Evolutionary conservation across 805 yeast genomes (phyloP).

Genomic region (Pichia occidentalis): DNA sequence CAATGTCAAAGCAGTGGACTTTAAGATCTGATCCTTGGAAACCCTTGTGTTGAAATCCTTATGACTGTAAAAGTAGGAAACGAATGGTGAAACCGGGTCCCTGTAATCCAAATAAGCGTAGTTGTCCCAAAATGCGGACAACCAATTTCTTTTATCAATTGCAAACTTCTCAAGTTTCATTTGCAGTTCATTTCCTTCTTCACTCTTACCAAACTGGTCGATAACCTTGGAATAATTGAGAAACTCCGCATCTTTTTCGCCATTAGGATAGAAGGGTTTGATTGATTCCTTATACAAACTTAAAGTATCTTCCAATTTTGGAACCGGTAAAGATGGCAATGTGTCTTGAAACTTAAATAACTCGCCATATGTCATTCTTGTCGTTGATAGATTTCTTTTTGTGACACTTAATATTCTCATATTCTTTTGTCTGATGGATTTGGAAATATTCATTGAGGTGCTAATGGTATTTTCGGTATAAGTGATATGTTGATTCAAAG

Average conservation of each 20-base stretch:
- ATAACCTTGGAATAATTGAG: constrained; percentile 47
- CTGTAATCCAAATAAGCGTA: constrained; percentile 85
- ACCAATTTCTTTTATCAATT: constrained; percentile 68
- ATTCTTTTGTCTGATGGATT: too few relatives aligned
- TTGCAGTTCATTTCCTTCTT: constrained; percentile 68
- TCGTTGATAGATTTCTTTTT: not conserved
- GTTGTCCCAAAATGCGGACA: constrained; percentile 88
- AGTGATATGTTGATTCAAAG: too few relatives aligned
- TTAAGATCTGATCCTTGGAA: constrained; percentile 57
- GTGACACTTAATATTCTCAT: not conserved
- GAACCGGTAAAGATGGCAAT: constrained; percentile 85
- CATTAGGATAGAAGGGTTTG: constrained; percentile 53
- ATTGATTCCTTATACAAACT: constrained; percentile 63
- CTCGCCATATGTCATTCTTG: constrained; percentile 16
- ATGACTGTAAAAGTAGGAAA: constrained; percentile 84
- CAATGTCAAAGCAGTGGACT: constrained; percentile 69
- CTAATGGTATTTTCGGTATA: too few relatives aligned
- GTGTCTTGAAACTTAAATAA: constrained; percentile 66
- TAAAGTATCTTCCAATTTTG: constrained; percentile 66
- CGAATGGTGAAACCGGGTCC: constrained; percentile 93
- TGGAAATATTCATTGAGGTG: too few relatives aligned
- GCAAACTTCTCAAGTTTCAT: constrained; percentile 54
- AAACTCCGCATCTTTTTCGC: constrained; percentile 36
- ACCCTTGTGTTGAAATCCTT: constrained; percentile 53
- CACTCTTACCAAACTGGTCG: constrained; percentile 51